phyloP scores from a whole-genome alignment of 139 green algal species.

The Ettlia oleoabundans region DNA sequence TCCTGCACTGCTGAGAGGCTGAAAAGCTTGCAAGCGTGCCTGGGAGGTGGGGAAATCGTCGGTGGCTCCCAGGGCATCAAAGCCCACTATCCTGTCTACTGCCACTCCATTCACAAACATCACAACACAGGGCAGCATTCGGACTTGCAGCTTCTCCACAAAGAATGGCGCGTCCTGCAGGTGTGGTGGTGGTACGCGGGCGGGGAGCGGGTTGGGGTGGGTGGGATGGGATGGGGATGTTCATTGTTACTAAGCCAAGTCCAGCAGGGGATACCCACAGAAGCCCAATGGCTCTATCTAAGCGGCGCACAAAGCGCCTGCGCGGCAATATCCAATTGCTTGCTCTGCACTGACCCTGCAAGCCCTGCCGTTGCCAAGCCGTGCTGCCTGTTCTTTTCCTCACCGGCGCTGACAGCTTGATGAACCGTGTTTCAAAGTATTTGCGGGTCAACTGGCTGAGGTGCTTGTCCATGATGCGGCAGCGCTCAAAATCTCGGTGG shows the following conservation, averaged over 20 bases:
- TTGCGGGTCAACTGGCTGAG: slow-evolving; percentile 70
- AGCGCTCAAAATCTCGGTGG: slow-evolving; percentile 95
- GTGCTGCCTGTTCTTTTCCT: neutral
- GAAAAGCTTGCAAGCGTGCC: neutral
- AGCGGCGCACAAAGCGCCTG: too few species aligned
- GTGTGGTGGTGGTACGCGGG: neutral
- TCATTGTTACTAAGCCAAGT: neutral
- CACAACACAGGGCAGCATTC: slow-evolving; percentile 88
- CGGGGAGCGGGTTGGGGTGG: neutral
- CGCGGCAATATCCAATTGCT: neutral
- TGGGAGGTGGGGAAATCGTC: slow-evolving; percentile 57
- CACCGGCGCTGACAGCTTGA: slow-evolving; percentile 88
- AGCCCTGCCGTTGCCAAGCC: neutral
- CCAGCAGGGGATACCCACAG: too few species aligned
- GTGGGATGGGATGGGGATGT: neutral
- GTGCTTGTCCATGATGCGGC: slow-evolving; percentile 97
- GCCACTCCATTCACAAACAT: slow-evolving; percentile 83
- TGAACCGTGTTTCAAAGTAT: slow-evolving; percentile 93
- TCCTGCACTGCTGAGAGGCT: neutral
- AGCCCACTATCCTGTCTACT: slow-evolving; percentile 83
- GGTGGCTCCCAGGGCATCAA: slow-evolving; percentile 83
- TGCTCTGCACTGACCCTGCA: neutral
- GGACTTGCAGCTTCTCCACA: slow-evolving; percentile 91
- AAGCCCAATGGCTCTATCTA: too few species aligned
- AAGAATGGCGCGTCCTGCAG: slow-evolving; percentile 91